Conservation (phyloP, 441 rosid species). For the Erysimum cheiri region DNA sequence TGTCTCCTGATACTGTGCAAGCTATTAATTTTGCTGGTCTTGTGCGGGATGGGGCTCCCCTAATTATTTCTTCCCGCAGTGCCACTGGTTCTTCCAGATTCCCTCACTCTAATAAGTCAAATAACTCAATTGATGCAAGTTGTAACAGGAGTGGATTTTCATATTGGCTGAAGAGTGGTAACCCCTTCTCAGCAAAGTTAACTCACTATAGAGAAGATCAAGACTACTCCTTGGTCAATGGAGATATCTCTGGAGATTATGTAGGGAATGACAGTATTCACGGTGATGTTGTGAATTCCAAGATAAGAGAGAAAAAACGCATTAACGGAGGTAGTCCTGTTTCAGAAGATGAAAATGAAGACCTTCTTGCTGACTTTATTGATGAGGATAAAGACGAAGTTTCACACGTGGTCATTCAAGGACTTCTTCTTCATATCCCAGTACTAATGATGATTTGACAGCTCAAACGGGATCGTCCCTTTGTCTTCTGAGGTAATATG, state of each 20-base stretch:
- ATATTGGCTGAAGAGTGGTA: constrained; percentile 80
- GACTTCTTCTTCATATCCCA: constrained; percentile 53
- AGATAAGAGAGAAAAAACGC: constrained; percentile 47
- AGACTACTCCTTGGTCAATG: constrained; percentile 52
- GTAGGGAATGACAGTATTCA: constrained; percentile 56
- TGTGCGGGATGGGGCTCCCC: constrained; percentile 93
- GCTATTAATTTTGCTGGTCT: constrained; percentile 90
- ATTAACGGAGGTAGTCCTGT: constrained; percentile 60
- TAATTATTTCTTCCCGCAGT: constrained; percentile 59
- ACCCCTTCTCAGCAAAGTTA: constrained; percentile 79
- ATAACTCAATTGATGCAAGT: constrained; percentile 47
- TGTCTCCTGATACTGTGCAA: constrained; percentile 79
- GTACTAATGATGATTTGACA: constrained; percentile 72
- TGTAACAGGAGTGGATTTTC: constrained; percentile 76
- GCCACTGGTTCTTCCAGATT: constrained; percentile 56
- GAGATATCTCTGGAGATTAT: constrained; percentile 53
- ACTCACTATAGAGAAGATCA: constrained; percentile 55
- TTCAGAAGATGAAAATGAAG: constrained; percentile 95
- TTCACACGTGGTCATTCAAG: constrained; percentile 55
- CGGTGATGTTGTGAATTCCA: constrained; percentile 51
- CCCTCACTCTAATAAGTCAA: constrained; percentile 55
- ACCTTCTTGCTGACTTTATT: constrained; percentile 95
- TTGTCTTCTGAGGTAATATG: constrained; percentile 69
- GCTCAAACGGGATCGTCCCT: constrained; percentile 97
- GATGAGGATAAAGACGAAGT: constrained; percentile 98